These are phyloP conservation scores for Lactarius hatsudake DNA, from an alignment of 768 basidiomycete genomes.

Conservation along the genomic window DNA sequence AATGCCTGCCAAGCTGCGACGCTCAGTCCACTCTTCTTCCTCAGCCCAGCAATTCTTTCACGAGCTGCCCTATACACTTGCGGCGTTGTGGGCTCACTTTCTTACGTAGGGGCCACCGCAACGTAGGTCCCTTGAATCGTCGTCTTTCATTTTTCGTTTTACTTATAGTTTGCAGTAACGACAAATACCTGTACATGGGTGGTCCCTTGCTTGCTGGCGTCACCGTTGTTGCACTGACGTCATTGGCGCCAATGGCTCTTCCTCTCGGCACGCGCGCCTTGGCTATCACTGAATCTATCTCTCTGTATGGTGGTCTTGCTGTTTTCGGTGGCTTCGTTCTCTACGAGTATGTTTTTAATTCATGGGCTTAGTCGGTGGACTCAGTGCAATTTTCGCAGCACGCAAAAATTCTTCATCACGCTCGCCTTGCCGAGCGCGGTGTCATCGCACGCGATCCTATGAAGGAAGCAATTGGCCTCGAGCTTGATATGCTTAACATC, in stretches of 20 bases:
- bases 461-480: conserved; percentile 71
- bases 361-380: background rate
- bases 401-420: conserved; percentile 79
- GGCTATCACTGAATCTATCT: conserved; percentile 72
- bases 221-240: conserved; percentile 81
- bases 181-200: conserved; percentile 82
- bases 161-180: conserved; percentile 42
- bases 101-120: conserved; percentile 87
- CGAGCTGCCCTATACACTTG: conserved; percentile 87
- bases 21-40: conserved; percentile 85
- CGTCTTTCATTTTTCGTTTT: background rate
- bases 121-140: conserved; percentile 41
- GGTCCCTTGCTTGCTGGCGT: conserved; percentile 87
- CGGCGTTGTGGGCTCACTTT: conserved; percentile 81
- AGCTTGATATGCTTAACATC: conserved; percentile 89
- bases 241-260: conserved; percentile 87
- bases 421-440: conserved; percentile 68
- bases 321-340: conserved; percentile 86
- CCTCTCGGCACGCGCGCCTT: conserved; percentile 77
- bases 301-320: conserved; percentile 84
- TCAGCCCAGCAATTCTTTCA: conserved; percentile 79
- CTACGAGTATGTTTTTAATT: conserved; percentile 59
- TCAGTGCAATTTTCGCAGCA: conserved; percentile 42
- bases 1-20: conserved; percentile 85
- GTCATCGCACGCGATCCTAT: conserved; percentile 67